These are phyloP conservation scores for Phytophthora litchii DNA, from an alignment of 352 stramenopile genomes.

Conservation along the genomic window DNA sequence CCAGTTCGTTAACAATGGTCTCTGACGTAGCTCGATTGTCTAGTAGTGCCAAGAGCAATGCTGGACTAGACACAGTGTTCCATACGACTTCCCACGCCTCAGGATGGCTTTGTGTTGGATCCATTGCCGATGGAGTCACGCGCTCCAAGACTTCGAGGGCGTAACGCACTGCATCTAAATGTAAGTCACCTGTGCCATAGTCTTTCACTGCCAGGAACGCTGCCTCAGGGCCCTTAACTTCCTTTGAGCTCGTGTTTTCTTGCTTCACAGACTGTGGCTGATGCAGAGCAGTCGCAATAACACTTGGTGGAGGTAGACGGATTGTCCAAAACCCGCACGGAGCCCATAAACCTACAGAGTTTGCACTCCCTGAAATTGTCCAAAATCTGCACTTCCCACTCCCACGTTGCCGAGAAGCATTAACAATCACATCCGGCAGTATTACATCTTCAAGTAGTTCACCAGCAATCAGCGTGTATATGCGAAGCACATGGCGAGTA, in stretches of 20 bases:
- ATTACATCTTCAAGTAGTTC: conserved; percentile 40
- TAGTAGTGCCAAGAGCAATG: conserved; percentile 71
- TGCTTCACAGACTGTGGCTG: conserved; percentile 6
- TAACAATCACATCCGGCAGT: conserved; percentile 33
- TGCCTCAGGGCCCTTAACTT: conserved; percentile 29
- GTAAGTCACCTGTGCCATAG: conserved; percentile 51
- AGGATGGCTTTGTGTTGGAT: conserved; percentile 35
- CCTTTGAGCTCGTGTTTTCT: conserved; percentile 3
- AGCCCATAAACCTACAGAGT: conserved; percentile 61
- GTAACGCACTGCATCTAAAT: conserved; percentile 64
- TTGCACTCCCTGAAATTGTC: conserved; percentile 54
- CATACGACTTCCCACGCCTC: conserved; percentile 41
- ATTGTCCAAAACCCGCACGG: conserved; percentile 71
- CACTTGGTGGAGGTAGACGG: conserved; percentile 52
- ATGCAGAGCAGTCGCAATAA: conserved; percentile 38
- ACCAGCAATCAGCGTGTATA: conserved; percentile 68
- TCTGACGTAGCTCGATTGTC: conserved; percentile 39
- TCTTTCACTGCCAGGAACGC: conserved; percentile 51
- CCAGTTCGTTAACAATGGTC: conserved; percentile 64
- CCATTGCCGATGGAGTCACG: conserved; percentile 33
- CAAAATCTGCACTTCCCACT: conserved; percentile 46
- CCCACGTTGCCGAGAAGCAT: conserved; percentile 5
- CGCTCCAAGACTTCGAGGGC: conserved; percentile 68
- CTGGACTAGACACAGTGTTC: conserved; percentile 61
- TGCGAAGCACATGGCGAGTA: conserved; percentile 25